Base-by-base conservation (phyloP, 1,284 basidiomycete species). In the Ceratobasidium sp. region DNA sequence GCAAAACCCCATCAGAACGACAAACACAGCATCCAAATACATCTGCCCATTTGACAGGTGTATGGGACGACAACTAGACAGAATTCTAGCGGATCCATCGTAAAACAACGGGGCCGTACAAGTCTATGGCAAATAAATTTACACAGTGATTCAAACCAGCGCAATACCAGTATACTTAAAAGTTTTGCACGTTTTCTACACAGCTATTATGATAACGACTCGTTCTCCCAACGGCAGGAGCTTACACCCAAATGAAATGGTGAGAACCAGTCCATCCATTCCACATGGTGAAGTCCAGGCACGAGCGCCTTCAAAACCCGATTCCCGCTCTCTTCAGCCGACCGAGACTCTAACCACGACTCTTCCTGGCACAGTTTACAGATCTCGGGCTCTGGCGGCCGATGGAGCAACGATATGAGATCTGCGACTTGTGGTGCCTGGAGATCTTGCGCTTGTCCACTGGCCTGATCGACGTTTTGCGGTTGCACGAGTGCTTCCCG, bases 211-310 rank as follows among this genome's bases (percentile, higher is more conserved):
- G n/a, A n/a, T n/a, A n/a, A n/a, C n/a, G n/a, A n/a, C 17, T 17
- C 7, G 17, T 40, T 40, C 17, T 47, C n/a, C 6, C n/a, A 47
- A 12, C 20, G 20, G n/a, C n/a, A 12, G 20, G 13, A 29, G 31
- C 53, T 49, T 29, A 40, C 13, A 4, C 65, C 65, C 15, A 68
- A 35, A 38, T 68, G 65, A 2, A 29, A 10, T n/a, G 40, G 6
- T 5, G 65, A 22, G 22, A 56, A 68, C 65, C 65, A 68, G 34
- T 45, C 43, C 65, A 68, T 68, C 65, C 54, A 68, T 15, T 42
- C 43, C 17, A 68, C 45, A 20, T 17, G 12, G n/a, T 45, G 32
- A 7, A 68, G 45, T 13, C 52, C 34, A 20, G 38, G 34, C 10
- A 68, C 34, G 3, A 15, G 27, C 31, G 47, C 22, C 38, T 45